Evolutionary conservation across 768 basidiomycete genomes (phyloP), one percentile per base, ranked within the genome.

Genomic region (Podaxis mareebaensis): DNA sequence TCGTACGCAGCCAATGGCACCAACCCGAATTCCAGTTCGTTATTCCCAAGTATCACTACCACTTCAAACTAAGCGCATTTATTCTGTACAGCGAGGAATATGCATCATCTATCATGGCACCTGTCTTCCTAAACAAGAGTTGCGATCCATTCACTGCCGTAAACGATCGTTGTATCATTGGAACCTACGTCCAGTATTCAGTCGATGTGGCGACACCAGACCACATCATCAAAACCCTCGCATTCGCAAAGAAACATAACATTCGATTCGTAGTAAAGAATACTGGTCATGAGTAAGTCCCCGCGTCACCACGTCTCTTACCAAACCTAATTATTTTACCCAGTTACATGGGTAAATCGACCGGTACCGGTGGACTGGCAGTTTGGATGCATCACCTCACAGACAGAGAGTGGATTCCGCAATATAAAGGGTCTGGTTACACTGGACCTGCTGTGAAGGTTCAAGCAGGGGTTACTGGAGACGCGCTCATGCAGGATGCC

Each of bases 221-320:
- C 24, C 66, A 71, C 33, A 48, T 57, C 33, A 64, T 69, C 53
- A 66, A 67, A 52, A 67, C 70, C 26, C 63, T 71, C 49, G 66
- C 66, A 44, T 71, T 71, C 39, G 67, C 70, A 13, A 64, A 63
- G 22, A 51, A 64, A 6, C 61, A 68, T 46, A 69, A 71, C 44
- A 59, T 70, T 28, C 61, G 70, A 24, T 67, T 70, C 22, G 59
- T 71, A n/a, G 65, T 71, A 8, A 67, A 68, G 39, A 71, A 69
- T 53, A 68, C 69, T 13, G 70, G 70, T 12, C 70, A 71, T 46
- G 70, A 71, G 57, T 65, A 20, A 30, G 51, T 58, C 33, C 20
- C 49, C 20, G 12, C 10, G 22, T 13, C 44, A 12, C n/a, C 30
- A 33, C 1, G 20, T 12, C 22, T 44, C 33, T 2, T 13, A 53